Evolutionary conservation across 768 basidiomycete genomes (phyloP), one percentile per base, ranked within the genome.

Genomic region (Amanita muscaria): DNA sequence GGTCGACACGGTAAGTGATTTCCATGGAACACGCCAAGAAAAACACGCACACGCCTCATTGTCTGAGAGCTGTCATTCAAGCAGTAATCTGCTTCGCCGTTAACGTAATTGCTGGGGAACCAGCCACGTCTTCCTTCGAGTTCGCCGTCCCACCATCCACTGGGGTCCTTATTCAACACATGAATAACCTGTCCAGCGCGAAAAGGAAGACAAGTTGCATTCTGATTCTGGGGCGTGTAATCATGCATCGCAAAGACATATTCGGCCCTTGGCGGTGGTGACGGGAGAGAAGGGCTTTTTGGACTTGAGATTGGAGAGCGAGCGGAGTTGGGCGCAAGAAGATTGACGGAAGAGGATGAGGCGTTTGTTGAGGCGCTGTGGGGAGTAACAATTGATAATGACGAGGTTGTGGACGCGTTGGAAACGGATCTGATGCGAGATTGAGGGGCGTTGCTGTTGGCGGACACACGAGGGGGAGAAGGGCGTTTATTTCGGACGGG

Each of bases 81-180:
- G 27, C 27, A n/a, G 22, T 45, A 45, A 10, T 35, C 44, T 19
- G 36, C 67, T 51, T 83, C 80, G 12, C 74, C 66, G 52, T 80
- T 83, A 51, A 89, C 87, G 65, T 96, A 98, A 64, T 98, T 99
- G 56, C 89, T 92, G 15, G 96, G 96, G 64, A 98, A 98, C 96
- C 96, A 99, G 10, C 96, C 96, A 54, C 93, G 69, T 49, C 81
- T 67, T 2, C 81, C 86, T 27, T 90, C 86, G 14, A 94, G 61
- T 63, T 98, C 91, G 8, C 96, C 96, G 58, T 99, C 93, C 94
- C 94, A 98, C 96, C 96, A 98, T 0, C 96, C 96, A 53, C 83
- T 88, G 3, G 71, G 49, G 64, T 97, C 90, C 51, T 81, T 75
- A 56, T 89, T 90, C 38, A 86, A 68, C n/a, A 97, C 90, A 48